Conservation (phyloP, 2,329 filamentous ascomycete genomes). For the Aspergillus cejpii region DNA sequence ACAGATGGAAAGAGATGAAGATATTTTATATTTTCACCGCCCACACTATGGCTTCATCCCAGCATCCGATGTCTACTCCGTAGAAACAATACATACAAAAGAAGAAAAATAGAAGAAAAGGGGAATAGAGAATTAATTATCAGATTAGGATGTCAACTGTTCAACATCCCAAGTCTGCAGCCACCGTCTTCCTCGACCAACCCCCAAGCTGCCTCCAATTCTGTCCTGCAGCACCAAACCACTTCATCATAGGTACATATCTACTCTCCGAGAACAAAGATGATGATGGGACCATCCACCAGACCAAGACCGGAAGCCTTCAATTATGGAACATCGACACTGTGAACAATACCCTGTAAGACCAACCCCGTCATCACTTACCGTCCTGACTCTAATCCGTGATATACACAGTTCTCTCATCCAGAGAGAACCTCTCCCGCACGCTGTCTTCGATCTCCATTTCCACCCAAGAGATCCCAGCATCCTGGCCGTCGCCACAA, state of each 20-base stretch:
- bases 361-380: background rate
- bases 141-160: background rate
- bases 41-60: background rate
- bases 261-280: slow-evolving; percentile 47
- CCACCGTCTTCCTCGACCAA: slow-evolving; percentile 36
- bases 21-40: background rate
- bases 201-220: slow-evolving; percentile 44
- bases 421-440: slow-evolving; percentile 57
- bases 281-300: slow-evolving; percentile 34
- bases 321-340: slow-evolving; percentile 55
- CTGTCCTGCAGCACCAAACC: slow-evolving; percentile 46
- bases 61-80: too few species aligned
- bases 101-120: background rate
- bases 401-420: slow-evolving; percentile 46
- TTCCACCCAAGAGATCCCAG: slow-evolving; percentile 57
- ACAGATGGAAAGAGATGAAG: background rate
- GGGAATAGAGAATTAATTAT: background rate
- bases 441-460: slow-evolving; percentile 76
- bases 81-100: too few species aligned
- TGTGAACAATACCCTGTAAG: slow-evolving; percentile 24
- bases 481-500: slow-evolving; percentile 68
- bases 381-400: slow-evolving; percentile 9
- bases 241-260: slow-evolving; percentile 81
- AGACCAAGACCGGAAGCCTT: slow-evolving; percentile 67
- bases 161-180: slow-evolving; percentile 27